Conservation (phyloP, 2,329 filamentous ascomycete species). For the Ambrosiella xylebori region DNA sequence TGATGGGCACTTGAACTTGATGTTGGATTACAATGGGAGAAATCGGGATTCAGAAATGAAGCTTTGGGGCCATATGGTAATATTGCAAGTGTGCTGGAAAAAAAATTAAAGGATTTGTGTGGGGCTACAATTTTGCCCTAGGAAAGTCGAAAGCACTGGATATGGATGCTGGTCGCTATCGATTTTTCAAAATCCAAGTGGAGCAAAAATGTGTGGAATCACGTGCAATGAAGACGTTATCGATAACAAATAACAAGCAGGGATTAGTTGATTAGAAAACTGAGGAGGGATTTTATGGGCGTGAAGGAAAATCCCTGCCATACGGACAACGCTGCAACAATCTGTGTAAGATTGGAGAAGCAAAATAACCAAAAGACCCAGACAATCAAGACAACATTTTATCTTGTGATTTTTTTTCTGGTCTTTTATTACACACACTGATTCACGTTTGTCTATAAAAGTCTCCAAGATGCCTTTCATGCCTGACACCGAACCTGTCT, state of each 20-base stretch:
- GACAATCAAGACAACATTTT: no score
- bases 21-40: slow-evolving; percentile 17
- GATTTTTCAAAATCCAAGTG: not conserved
- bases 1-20: slow-evolving; percentile 15
- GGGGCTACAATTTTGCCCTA: slow-evolving; percentile 27
- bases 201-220: not conserved
- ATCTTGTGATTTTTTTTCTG: no score
- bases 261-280: not conserved
- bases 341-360: no score
- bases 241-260: not conserved
- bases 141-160: slow-evolving; percentile 14
- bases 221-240: not conserved
- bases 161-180: slow-evolving; percentile 17
- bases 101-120: slow-evolving; percentile 20
- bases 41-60: slow-evolving; percentile 21
- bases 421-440: no score
- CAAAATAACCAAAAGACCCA: no score
- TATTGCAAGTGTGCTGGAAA: slow-evolving; percentile 17
- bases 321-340: not conserved
- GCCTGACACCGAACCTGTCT: not conserved
- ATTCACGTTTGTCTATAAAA: not conserved
- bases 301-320: not conserved
- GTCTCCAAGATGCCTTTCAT: not conserved
- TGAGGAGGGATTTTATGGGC: not conserved
- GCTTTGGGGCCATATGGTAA: slow-evolving; percentile 19